Evolutionary conservation across 495 filamentous ascomycete genomes (phyloP).

Genomic region (Sporormia fimetaria): DNA sequence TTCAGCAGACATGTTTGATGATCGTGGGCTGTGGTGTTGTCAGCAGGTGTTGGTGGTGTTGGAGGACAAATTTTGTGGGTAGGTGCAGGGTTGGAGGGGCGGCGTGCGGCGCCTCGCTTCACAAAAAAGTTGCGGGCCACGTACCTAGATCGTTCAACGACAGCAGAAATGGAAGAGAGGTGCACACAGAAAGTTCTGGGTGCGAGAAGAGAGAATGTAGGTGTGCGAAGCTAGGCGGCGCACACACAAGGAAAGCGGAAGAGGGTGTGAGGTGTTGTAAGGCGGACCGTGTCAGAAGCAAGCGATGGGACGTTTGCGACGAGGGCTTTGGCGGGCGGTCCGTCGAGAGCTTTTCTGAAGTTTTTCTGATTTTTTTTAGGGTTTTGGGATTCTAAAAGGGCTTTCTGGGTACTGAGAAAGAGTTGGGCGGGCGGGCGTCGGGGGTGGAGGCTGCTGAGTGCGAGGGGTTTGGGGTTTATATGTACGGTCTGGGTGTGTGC

Average conservation of each 20-base stretch:
- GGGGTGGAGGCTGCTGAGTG: too few relatives aligned
- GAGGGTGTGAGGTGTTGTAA: conserved; percentile 6
- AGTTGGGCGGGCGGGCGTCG: too few relatives aligned
- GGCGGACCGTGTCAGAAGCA: conserved; percentile 6
- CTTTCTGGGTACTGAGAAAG: too few relatives aligned
- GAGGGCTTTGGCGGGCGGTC: conserved; percentile 9
- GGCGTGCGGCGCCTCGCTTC: conserved; percentile 5
- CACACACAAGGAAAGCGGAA: too few relatives aligned
- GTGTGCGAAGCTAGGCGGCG: not conserved
- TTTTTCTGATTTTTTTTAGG: too few relatives aligned
- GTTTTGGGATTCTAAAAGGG: too few relatives aligned
- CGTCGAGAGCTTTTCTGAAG: too few relatives aligned
- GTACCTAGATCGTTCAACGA: not conserved
- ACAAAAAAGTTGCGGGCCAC: conserved; percentile 1
- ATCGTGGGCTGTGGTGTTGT: too few relatives aligned
- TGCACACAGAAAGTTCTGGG: not conserved
- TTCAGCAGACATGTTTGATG: conserved; percentile 51
- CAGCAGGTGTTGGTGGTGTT: not conserved
- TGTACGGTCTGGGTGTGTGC: too few relatives aligned
- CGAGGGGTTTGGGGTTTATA: too few relatives aligned
- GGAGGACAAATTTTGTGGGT: conserved; percentile 2
- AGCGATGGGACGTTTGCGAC: conserved; percentile 19
- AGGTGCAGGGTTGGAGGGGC: conserved; percentile 9
- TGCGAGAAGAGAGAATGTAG: conserved; percentile 7
- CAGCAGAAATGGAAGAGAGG: conserved; percentile 6